Evolutionary conservation across 129 eudicot species (phyloP).

Genomic region (Sambucus nigra): DNA sequence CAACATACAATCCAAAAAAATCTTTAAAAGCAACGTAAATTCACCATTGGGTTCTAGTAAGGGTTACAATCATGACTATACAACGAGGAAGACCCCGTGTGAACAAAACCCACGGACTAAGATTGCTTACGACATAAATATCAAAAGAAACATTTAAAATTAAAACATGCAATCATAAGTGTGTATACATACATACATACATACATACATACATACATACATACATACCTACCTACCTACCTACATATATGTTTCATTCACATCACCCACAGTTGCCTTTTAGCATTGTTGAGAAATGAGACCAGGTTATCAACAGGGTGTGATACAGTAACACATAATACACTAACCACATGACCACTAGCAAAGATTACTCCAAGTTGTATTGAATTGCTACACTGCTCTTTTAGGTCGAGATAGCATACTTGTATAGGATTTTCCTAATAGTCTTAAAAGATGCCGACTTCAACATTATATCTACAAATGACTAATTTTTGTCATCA

Average conservation of each 20-base stretch:
- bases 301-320: constrained; percentile 94
- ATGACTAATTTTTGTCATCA: constrained; percentile 7
- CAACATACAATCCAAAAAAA: constrained; percentile 75
- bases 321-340: constrained; percentile 75
- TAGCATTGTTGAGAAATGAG: constrained; percentile 81
- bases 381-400: constrained; percentile 54
- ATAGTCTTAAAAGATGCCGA: constrained; percentile 76
- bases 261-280: constrained; percentile 68
- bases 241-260: constrained; percentile 17
- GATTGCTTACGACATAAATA: constrained; percentile 69
- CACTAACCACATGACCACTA: constrained; percentile 85
- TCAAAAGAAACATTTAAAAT: neutral
- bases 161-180: neutral
- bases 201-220: too few species aligned
- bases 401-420: constrained; percentile 75
- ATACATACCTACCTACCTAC: too few species aligned
- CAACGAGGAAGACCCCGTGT: constrained; percentile 94
- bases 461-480: constrained; percentile 90
- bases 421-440: constrained; percentile 63
- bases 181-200: too few species aligned
- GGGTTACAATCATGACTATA: constrained; percentile 84
- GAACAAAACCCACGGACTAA: constrained; percentile 60
- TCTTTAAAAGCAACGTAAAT: constrained; percentile 89
- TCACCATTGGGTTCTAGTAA: constrained; percentile 94
- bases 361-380: constrained; percentile 94